Conservation (phyloP, 495 filamentous ascomycete genomes). For the Amorphotheca resinae region DNA sequence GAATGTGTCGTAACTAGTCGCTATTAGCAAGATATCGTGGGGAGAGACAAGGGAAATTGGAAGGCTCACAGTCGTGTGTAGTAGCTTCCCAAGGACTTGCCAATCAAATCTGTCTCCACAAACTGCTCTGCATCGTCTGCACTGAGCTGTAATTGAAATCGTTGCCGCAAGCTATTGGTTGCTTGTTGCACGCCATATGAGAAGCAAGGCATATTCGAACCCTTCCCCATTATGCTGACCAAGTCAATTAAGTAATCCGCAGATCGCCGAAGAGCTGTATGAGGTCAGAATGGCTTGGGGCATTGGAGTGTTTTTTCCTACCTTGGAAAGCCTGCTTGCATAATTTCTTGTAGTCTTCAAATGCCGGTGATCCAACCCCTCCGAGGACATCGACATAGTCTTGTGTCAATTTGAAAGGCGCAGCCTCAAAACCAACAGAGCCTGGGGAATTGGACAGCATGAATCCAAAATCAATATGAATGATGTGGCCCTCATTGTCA, state of each 20-base stretch:
- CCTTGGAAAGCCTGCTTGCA: constrained; percentile 68
- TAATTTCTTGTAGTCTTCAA: constrained; percentile 52
- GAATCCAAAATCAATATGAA: constrained; percentile 75
- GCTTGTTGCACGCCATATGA: constrained; percentile 48
- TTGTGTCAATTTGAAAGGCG: constrained; percentile 66
- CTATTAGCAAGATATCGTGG: neutral
- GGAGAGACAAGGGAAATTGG: neutral
- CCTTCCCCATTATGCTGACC: constrained; percentile 62
- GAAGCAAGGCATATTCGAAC: constrained; percentile 69
- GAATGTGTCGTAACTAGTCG: constrained; percentile 58
- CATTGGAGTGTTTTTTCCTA: constrained; percentile 22
- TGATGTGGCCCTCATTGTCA: constrained; percentile 66
- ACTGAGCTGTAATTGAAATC: constrained; percentile 63
- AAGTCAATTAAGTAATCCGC: constrained; percentile 62
- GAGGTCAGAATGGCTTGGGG: constrained; percentile 3
- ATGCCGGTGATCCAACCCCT: constrained; percentile 47
- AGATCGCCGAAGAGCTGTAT: constrained; percentile 47
- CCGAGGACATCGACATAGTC: constrained; percentile 69
- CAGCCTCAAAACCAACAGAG: constrained; percentile 64
- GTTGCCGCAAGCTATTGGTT: constrained; percentile 45
- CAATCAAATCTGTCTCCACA: constrained; percentile 59
- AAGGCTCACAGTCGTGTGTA: constrained; percentile 60
- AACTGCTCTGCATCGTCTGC: constrained; percentile 59
- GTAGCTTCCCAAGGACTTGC: constrained; percentile 61
- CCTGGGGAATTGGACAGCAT: constrained; percentile 73